Evolutionary conservation across 768 basidiomycete species (phyloP), one percentile per base, ranked within the genome.

Genomic region (Galerina marginata): DNA sequence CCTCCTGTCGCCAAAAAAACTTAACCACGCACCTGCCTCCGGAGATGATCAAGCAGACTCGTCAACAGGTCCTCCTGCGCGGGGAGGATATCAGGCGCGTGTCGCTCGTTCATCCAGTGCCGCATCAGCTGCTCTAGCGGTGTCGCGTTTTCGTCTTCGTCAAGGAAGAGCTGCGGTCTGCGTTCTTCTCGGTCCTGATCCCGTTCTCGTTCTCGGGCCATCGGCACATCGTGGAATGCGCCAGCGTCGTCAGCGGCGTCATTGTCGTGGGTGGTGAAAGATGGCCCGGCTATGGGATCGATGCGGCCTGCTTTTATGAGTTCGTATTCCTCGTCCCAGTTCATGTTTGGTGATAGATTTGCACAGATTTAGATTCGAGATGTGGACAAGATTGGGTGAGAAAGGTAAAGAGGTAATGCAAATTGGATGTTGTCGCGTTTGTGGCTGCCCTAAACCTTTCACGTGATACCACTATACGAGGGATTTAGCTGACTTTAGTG

Each of bases 31-130:
- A 95, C 95, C 89, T 91, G 95, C 72, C 88, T 83, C 69, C 90
- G 79, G 55, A 95, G 83, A 66, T 91, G 90, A 71, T 94, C 90
- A 62, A 95, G 76, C 49, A 94, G 67, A 23, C 79, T 74, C 7
- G 83, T 81, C 56, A 95, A 77, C 2, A 94, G 75, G 43, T 82
- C 82, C 62, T 91, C 90, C 60, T 91, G 90, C 3, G 85, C 84
- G 7, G 89, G 86, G 25, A 95, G 76, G 25, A 95, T 83, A 67
- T 94, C 92, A 2, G 92, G 93, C 6, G 90, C 85, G 65, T 91
- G 86, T 45, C 93, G 79, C 66, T 95, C 93, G 77, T 93, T 91
- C 80, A 89, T 86, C 93, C 93, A 95, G 65, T 91, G 89, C 33
- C 91, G 83, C 50, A 86, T 90, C 47, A 95, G 82, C 63, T 85